Conservation (phyloP, 129 eudicot species). For the Sambucus nigra region DNA sequence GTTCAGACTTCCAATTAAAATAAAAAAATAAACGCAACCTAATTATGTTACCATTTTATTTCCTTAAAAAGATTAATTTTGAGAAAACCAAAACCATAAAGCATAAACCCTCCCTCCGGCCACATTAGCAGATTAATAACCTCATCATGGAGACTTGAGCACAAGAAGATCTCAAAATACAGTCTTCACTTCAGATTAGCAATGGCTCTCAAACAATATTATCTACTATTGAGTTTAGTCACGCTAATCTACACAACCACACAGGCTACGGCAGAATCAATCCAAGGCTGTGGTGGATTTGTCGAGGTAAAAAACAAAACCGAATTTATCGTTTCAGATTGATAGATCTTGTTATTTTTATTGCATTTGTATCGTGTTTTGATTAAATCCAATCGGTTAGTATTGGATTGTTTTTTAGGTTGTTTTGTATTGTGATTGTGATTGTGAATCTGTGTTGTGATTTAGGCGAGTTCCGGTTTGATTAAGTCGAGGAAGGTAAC, state of each 20-base stretch:
- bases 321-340: not conserved
- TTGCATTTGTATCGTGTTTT: not conserved
- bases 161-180: not conserved
- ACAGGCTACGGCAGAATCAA: slow-evolving; percentile 55
- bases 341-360: not conserved
- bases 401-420: not conserved
- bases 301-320: slow-evolving; percentile 51
- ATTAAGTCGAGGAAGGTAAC: slow-evolving; percentile 79
- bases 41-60: too few species aligned
- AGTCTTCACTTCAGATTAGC: slow-evolving; percentile 3
- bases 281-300: slow-evolving; percentile 97
- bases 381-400: too few species aligned
- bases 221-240: slow-evolving; percentile 12
- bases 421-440: not conserved
- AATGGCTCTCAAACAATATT: slow-evolving; percentile 31
- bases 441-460: not conserved
- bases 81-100: too few species aligned
- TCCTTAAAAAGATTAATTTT: too few species aligned
- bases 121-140: not conserved
- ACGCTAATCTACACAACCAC: slow-evolving; percentile 16
- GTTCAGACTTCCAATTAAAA: too few species aligned
- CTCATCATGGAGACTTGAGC: not conserved
- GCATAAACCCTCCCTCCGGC: slow-evolving; percentile 13
- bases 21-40: too few species aligned
- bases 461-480: slow-evolving; percentile 76